phyloP scores from a whole-genome alignment of 78 protist species.

The Dictyostelium citrinum region DNA sequence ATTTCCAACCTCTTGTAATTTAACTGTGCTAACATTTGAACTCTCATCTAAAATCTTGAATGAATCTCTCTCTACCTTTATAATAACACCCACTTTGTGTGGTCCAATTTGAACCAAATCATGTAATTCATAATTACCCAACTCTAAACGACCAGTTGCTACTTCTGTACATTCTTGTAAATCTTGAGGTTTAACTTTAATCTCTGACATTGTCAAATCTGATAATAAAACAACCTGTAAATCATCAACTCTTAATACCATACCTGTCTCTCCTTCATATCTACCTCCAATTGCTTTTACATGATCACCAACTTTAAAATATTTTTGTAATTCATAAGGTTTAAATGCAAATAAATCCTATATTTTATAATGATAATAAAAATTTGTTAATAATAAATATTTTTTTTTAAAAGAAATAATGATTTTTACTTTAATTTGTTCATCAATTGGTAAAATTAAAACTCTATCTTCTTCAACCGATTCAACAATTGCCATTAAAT shows the following conservation, averaged over 20 bases:
- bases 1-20: constrained; percentile 74
- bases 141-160: constrained; percentile 63
- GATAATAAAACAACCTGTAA: constrained; percentile 49
- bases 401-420: too few relatives aligned
- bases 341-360: constrained; percentile 40
- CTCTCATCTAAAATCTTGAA: constrained; percentile 64
- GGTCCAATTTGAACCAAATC: constrained; percentile 66
- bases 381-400: too few relatives aligned
- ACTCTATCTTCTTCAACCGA: constrained; percentile 59
- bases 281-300: constrained; percentile 79
- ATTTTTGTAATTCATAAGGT: constrained; percentile 64
- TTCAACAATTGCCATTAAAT: constrained; percentile 69
- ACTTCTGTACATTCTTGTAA: constrained; percentile 71
- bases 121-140: constrained; percentile 80
- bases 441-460: constrained; percentile 40
- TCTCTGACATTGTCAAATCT: constrained; percentile 64
- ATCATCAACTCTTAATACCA: constrained; percentile 67
- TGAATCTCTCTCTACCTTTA: constrained; percentile 78
- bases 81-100: constrained; percentile 71
- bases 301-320: constrained; percentile 78
- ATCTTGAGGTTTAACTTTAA: constrained; percentile 69
- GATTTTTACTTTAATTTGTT: background rate
- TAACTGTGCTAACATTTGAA: constrained; percentile 33
- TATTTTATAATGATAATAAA: too few relatives aligned
- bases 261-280: constrained; percentile 83